Evolutionary conservation across 495 filamentous ascomycete genomes (phyloP), one percentile per base, ranked within the genome.

Genomic region (Hypoxylon fuscum): DNA sequence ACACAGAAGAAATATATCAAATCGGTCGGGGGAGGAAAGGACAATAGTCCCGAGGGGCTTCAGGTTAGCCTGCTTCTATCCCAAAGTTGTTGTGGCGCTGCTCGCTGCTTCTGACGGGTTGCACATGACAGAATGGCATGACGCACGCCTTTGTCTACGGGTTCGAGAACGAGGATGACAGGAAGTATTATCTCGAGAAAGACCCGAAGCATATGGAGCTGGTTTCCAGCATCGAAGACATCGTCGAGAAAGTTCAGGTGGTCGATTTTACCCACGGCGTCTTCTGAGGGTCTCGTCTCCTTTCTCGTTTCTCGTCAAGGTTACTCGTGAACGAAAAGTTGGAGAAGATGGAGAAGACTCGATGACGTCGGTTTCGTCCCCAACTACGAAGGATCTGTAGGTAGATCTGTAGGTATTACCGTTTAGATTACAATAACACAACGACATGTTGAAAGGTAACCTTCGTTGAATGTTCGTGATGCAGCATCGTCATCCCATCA

Each of bases 1-100:
- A 75, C 80, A 5, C 68, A 83, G 21, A 70, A 77, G 48, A 80
- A 78, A 1, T 91, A 90, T 57, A 78, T 91, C 52, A 80, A 81
- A 52, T 73, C 80, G 2, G 66, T 76, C 10, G 79, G 77, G 0
- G 88, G 86, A 2, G 88, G 88, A 0, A 71, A 67, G 37, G 83
- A 92, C 53, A 88, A 85, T 62, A 89, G 84, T 20, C 72, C 75
- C 0, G 88, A 89, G 68, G 86, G 83, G 9, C 70, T 77, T 18
- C 84, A 88, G 73, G 87, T 89, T 38, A 22, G 12, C 42, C 32
- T 17, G 7, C 29, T 56, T 8, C 25, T 27, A 8, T n/a, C 1
- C 17, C 17, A 7, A 4, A 15, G 5, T 27, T 23, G 22, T 14
- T 22, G 1, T 31, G n/a, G 8, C 25, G 25, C 4, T 27, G 25